A percentile compares a stretch with the other conserved stretches of the same genome.
Evolutionary conservation across 306 rosid species (phyloP).

Genomic region (Acacia acuminata): DNA sequence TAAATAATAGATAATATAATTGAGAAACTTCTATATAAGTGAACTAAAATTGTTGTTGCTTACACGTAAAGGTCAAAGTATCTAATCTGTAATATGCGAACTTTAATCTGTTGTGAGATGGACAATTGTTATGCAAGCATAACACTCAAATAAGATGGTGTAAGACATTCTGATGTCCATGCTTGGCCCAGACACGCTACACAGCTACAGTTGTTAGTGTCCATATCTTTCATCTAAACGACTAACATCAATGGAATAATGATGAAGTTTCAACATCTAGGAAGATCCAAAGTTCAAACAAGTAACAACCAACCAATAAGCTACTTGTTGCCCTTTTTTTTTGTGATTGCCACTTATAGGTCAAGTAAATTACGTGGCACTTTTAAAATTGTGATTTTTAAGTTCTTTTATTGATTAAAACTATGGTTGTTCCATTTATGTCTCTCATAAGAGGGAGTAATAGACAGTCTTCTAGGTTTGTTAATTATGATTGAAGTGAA

Average conservation of each 20-base stretch:
- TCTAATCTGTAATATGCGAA: not conserved
- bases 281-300: not conserved
- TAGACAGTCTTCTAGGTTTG: slow-evolving; percentile 4
- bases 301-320: not conserved
- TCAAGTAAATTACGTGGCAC: slow-evolving; percentile 1
- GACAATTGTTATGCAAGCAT: not conserved
- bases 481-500: not conserved
- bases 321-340: not conserved
- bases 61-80: not conserved
- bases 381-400: not conserved
- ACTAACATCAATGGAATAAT: not conserved
- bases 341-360: not conserved
- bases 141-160: slow-evolving; percentile 4
- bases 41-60: slow-evolving; percentile 17
- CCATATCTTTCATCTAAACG: not conserved
- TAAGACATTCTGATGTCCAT: not conserved
- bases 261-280: slow-evolving; percentile 3
- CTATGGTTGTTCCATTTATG: not conserved
- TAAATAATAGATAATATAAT: slow-evolving; percentile 1
- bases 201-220: not conserved
- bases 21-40: not conserved
- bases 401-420: not conserved
- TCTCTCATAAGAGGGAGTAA: not conserved
- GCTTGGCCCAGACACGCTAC: not conserved
- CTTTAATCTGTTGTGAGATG: not conserved